Percentiles rank a stretch among this genome's conserved stretches.
phyloP scores from a whole-genome alignment of 1,284 basidiomycete species.

The Apiotrichum sp. region DNA sequence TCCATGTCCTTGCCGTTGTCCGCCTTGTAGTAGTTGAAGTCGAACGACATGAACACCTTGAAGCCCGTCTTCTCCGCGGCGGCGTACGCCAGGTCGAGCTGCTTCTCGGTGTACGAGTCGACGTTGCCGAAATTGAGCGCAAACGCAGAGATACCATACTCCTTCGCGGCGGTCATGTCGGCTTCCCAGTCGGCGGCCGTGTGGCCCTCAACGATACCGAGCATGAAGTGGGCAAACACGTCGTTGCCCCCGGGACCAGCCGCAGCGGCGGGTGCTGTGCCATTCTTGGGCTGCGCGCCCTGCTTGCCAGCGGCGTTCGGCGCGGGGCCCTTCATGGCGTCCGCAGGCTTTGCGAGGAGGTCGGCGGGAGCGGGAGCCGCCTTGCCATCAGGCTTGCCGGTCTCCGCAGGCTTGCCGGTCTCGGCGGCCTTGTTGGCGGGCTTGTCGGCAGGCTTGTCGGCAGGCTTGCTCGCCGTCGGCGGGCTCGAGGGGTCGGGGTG shows the following conservation, averaged over 20 bases:
- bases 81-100: conserved; percentile 40
- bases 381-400: too few relatives aligned
- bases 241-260: conserved; percentile 19
- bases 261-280: not conserved
- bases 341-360: too few relatives aligned
- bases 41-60: conserved; percentile 43
- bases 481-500: too few relatives aligned
- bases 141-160: conserved; percentile 42
- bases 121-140: conserved; percentile 42
- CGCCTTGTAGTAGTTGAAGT: conserved; percentile 44
- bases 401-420: too few relatives aligned
- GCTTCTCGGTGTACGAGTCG: conserved; percentile 34
- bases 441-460: too few relatives aligned
- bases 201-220: conserved; percentile 58
- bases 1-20: conserved; percentile 18
- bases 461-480: too few relatives aligned
- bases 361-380: too few relatives aligned
- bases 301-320: too few relatives aligned
- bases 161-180: conserved; percentile 39
- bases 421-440: too few relatives aligned
- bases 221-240: conserved; percentile 56
- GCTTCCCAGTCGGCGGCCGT: conserved; percentile 26
- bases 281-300: too few relatives aligned
- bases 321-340: too few relatives aligned
- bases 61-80: conserved; percentile 35